Conservation (phyloP, 1,139 yeast genomes). For the Sugiyamaella neomexicana region DNA sequence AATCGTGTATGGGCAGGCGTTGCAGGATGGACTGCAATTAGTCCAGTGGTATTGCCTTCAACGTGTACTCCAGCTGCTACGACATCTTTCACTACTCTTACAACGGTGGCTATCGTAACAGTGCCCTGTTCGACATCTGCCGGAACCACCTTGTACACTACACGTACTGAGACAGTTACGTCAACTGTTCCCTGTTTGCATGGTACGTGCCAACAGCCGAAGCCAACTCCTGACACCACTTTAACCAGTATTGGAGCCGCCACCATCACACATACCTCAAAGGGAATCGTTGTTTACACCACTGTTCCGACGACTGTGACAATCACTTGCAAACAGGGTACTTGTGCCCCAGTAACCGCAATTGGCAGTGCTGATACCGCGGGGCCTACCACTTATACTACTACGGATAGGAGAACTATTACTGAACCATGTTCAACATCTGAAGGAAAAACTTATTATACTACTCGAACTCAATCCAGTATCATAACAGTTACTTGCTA, state of each 20-base stretch:
- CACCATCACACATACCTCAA: background rate
- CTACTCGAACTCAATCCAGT: background rate
- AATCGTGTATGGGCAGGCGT: slow-evolving; percentile 9
- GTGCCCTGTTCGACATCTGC: slow-evolving; percentile 16
- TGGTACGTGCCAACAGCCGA: background rate
- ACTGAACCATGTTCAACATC: background rate
- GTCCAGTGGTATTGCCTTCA: slow-evolving; percentile 6
- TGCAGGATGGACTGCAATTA: background rate
- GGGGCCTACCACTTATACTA: background rate
- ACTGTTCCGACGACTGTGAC: slow-evolving; percentile 14
- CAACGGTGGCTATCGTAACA: slow-evolving; percentile 6
- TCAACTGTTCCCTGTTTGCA: slow-evolving; percentile 9
- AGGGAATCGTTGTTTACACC: background rate
- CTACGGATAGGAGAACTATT: background rate
- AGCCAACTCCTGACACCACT: background rate
- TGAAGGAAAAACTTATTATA: background rate
- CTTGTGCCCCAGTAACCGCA: background rate
- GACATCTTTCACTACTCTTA: slow-evolving; percentile 1
- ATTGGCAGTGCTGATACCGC: background rate
- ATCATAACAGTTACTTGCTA: background rate
- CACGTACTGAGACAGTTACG: slow-evolving; percentile 10
- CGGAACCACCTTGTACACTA: slow-evolving; percentile 8
- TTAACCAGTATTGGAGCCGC: background rate
- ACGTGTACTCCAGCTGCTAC: background rate
- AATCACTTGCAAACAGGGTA: slow-evolving; percentile 4